phyloP scores from a whole-genome alignment of 805 yeast genomes.

The Hanseniaspora valbyensis region DNA sequence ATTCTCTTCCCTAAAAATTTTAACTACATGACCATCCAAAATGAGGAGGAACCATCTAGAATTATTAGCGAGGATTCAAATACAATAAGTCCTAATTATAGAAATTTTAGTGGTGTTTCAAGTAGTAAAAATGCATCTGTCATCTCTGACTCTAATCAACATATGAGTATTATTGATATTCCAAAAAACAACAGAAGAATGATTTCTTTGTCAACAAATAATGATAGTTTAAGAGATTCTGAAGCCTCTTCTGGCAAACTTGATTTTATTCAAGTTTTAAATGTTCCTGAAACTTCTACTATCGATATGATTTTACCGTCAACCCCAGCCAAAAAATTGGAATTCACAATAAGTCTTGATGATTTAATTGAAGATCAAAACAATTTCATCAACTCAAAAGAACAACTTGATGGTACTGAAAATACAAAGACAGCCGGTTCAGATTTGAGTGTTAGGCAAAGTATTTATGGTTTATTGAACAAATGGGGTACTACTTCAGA shows the following conservation, averaged over 20 bases:
- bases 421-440: not conserved
- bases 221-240: constrained; percentile 12
- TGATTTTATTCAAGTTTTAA: constrained; percentile 22
- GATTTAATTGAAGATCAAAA: constrained; percentile 19
- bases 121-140: not conserved
- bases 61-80: not conserved
- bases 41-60: not conserved
- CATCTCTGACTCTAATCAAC: constrained; percentile 19
- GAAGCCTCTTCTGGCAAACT: constrained; percentile 19
- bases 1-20: constrained; percentile 2
- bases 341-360: constrained; percentile 24
- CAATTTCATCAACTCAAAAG: not conserved
- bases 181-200: constrained; percentile 16
- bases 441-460: constrained; percentile 5
- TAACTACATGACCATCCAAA: not conserved
- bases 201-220: constrained; percentile 18
- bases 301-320: constrained; percentile 44
- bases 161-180: constrained; percentile 24
- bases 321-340: constrained; percentile 58
- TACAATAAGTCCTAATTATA: not conserved
- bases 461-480: constrained; percentile 13
- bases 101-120: constrained; percentile 5
- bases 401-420: not conserved
- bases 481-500: constrained; percentile 11
- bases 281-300: constrained; percentile 39